These are phyloP conservation scores for Quercus tomentella DNA, from an alignment of 331 rosid genomes.

Conservation along the genomic window DNA sequence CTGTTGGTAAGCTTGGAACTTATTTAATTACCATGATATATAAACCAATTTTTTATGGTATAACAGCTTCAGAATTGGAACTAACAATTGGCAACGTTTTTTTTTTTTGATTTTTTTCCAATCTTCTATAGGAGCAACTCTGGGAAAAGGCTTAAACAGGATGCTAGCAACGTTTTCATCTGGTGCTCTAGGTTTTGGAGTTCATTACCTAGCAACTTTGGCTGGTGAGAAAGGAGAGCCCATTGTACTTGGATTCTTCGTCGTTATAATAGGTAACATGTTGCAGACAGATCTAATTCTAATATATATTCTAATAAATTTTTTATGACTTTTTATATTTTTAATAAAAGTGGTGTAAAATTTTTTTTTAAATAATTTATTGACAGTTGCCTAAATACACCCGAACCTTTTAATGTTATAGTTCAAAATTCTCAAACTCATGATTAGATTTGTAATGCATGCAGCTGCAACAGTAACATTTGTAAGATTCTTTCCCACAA, in stretches of 20 bases:
- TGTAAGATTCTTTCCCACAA: slow-evolving; percentile 20
- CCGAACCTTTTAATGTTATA: background rate
- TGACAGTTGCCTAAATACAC: no score
- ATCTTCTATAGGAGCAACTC: slow-evolving; percentile 37
- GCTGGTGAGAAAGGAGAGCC: slow-evolving; percentile 11
- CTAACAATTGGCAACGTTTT: no score
- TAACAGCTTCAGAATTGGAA: no score
- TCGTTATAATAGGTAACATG: slow-evolving; percentile 18
- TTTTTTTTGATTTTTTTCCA: background rate
- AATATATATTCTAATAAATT: no score
- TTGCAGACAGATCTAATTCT: no score
- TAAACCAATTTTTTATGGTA: no score
- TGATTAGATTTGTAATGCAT: no score
- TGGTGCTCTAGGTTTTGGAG: slow-evolving; percentile 20
- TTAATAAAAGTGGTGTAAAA: no score
- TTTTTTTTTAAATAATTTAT: no score
- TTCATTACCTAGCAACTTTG: slow-evolving; percentile 9
- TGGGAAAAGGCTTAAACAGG: slow-evolving; percentile 45
- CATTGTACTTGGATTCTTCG: slow-evolving; percentile 10
- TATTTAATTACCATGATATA: background rate
- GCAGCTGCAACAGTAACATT: slow-evolving; percentile 27
- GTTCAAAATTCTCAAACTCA: background rate
- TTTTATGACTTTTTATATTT: no score
- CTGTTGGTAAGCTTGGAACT: slow-evolving; percentile 33
- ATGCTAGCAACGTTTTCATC: slow-evolving; percentile 28